A percentile compares a stretch with the other conserved stretches of the same genome.
phyloP scores from a whole-genome alignment of 2,329 filamentous ascomycete species.

The Bipolaris cookei region DNA sequence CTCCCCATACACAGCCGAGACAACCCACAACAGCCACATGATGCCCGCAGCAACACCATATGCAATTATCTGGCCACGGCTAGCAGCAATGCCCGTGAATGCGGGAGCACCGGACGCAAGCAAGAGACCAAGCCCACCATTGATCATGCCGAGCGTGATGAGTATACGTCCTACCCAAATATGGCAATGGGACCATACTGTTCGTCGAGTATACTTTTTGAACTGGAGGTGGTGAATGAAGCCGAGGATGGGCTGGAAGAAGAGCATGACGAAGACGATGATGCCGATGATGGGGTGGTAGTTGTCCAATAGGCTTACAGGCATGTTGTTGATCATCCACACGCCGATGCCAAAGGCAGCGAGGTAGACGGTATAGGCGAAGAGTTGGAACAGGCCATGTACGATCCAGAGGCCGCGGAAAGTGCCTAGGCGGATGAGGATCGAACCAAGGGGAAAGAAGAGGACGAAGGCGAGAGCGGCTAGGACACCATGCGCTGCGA shows the following conservation, averaged over 20 bases:
- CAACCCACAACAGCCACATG: conserved; percentile 46
- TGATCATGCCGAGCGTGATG: conserved; percentile 61
- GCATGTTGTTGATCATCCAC: conserved; percentile 52
- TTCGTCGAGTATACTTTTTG: conserved; percentile 55
- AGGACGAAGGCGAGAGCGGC: conserved; percentile 53
- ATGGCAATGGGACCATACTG: conserved; percentile 57
- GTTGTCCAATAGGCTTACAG: conserved; percentile 35
- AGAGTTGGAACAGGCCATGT: conserved; percentile 55
- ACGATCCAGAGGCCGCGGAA: conserved; percentile 52
- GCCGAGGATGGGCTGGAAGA: conserved; percentile 63
- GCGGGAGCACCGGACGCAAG: conserved; percentile 38
- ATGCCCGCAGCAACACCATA: conserved; percentile 45
- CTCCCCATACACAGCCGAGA: conserved; percentile 39
- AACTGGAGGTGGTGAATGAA: conserved; percentile 60
- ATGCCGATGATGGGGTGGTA: conserved; percentile 63
- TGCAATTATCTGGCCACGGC: conserved; percentile 36
- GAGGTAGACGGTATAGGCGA: conserved; percentile 57
- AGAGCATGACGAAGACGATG: conserved; percentile 56
- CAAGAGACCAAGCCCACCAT: conserved; percentile 61
- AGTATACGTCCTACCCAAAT: conserved; percentile 62
- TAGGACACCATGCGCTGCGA: conserved; percentile 53
- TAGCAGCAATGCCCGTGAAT: conserved; percentile 33
- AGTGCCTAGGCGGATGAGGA: conserved; percentile 50
- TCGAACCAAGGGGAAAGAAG: conserved; percentile 54
- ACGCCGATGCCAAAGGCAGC: conserved; percentile 60